A percentile compares a stretch with the other conserved stretches of the same genome.
Conservation (phyloP, 2,329 filamentous ascomycete genomes). For the Elsinoe necatrix region DNA sequence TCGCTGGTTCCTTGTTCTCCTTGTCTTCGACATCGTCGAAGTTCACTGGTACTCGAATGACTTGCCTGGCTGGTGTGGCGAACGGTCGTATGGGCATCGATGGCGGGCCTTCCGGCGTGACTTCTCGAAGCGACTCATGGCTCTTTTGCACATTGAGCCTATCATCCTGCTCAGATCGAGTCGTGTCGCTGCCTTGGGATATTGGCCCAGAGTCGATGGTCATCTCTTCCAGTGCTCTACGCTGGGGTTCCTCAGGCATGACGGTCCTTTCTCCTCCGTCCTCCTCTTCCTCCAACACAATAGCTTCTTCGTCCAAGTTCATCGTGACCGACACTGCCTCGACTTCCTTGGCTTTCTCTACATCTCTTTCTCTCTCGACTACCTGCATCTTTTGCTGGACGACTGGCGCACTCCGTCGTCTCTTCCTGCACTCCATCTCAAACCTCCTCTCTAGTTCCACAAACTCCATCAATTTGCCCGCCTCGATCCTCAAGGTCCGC, state of each 20-base stretch:
- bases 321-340: conserved; percentile 27
- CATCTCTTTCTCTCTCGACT: conserved; percentile 24
- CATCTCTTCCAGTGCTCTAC: background rate
- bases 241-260: background rate
- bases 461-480: conserved; percentile 66
- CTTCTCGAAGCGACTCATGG: conserved; percentile 1
- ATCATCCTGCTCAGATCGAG: background rate
- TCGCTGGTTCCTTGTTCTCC: conserved; percentile 25
- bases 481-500: conserved; percentile 55
- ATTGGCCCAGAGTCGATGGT: background rate
- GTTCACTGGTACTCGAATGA: conserved; percentile 19
- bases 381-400: conserved; percentile 37
- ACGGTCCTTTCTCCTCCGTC: background rate
- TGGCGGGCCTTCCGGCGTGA: conserved; percentile 13
- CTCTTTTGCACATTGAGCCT: background rate
- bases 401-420: conserved; percentile 37
- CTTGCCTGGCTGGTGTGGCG: conserved; percentile 9
- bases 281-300: background rate
- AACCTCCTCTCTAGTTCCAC: conserved; percentile 66
- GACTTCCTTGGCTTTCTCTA: conserved; percentile 19
- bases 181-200: background rate
- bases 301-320: conserved; percentile 21
- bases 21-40: conserved; percentile 17
- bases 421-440: conserved; percentile 1
- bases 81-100: background rate